Evolutionary conservation across 192 early-diverging fungal genomes (phyloP), one percentile per base, ranked within the genome.

Genomic region (Neocallimastix lanati): DNA sequence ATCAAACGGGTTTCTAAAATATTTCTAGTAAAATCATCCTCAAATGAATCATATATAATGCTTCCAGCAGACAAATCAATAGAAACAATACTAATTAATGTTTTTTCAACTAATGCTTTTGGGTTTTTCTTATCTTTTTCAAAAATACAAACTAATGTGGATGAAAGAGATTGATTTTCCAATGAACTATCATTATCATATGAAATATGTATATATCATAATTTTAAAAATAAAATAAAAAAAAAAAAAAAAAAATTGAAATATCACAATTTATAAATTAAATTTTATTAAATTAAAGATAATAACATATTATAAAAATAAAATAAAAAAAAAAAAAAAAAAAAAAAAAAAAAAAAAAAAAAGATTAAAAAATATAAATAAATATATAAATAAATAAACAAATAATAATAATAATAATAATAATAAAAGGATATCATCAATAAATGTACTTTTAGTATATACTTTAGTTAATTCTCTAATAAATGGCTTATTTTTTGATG

Each of bases 1-100:
- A 87, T 80, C 30, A 94, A 38, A 13, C 92, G 87, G 0, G 92
- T 92, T 81, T 93, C 92, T 25, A 94, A 84, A 78, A 92, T 92
- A 40, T 79, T 85, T 13, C 92, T 84, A 84, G 89, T 85, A 78
- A 85, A 84, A 0, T 84, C 85, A 81, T 94, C 93, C 38, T 86
- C 80, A 81, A 92, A 94, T 33, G 84, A 82, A 79, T 94, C 93
- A 80, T 90, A 93, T 4, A 94, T 81, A 29, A 94, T 84, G 76
- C 91, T 89, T 0, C 92, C 93, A 0, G 93, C 92, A 3, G 88
- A 81, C 1, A 91, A 83, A 29, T 92, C 88, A 12, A 94, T 86
- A 0, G 91, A 91, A 50, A 93, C 81, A 13, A 87, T 82, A 1
- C 86, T 87, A 21, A 88, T 77, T 28, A 50, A 78, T 35, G 87